Conservation (phyloP, 2,329 filamentous ascomycete species). For the Lasiodiplodia theobromae region DNA sequence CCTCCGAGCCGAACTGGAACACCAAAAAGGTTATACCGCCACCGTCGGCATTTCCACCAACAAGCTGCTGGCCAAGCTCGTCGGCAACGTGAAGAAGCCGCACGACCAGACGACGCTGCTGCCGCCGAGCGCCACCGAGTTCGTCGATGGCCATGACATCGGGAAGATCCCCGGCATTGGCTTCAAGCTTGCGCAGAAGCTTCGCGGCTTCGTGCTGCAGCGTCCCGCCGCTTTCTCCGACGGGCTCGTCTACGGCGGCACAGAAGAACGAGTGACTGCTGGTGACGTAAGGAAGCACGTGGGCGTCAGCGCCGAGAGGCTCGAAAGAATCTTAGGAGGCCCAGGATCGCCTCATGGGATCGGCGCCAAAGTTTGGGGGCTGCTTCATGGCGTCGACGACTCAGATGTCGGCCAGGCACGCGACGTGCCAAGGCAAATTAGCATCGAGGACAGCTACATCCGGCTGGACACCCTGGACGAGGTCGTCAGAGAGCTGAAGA, state of each 20-base stretch:
- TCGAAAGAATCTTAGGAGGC: slow-evolving; percentile 74
- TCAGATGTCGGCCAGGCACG: slow-evolving; percentile 75
- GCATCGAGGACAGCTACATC: slow-evolving; percentile 91
- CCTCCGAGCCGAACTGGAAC: slow-evolving; percentile 74
- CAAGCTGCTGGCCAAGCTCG: slow-evolving; percentile 85
- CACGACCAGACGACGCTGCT: slow-evolving; percentile 85
- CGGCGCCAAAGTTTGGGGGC: slow-evolving; percentile 74
- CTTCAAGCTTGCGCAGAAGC: slow-evolving; percentile 73
- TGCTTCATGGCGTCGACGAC: slow-evolving; percentile 82
- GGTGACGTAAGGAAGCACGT: slow-evolving; percentile 68
- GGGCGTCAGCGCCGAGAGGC: slow-evolving; percentile 66
- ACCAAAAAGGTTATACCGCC: slow-evolving; percentile 81
- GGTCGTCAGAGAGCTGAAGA: slow-evolving; percentile 72
- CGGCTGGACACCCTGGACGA: slow-evolving; percentile 70
- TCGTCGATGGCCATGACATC: slow-evolving; percentile 79
- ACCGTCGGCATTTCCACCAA: slow-evolving; percentile 88
- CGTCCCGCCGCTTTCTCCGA: slow-evolving; percentile 51
- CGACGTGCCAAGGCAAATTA: slow-evolving; percentile 83
- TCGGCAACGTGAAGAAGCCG: slow-evolving; percentile 84
- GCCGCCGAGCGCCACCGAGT: slow-evolving; percentile 70
- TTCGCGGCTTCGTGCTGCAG: slow-evolving; percentile 67
- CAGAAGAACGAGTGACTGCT: slow-evolving; percentile 41
- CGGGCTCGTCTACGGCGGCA: slow-evolving; percentile 57
- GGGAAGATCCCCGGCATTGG: slow-evolving; percentile 87
- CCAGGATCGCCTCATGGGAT: slow-evolving; percentile 75